Base-by-base conservation (phyloP, 2,329 filamentous ascomycete species). In the Juglanconis oblonga region DNA sequence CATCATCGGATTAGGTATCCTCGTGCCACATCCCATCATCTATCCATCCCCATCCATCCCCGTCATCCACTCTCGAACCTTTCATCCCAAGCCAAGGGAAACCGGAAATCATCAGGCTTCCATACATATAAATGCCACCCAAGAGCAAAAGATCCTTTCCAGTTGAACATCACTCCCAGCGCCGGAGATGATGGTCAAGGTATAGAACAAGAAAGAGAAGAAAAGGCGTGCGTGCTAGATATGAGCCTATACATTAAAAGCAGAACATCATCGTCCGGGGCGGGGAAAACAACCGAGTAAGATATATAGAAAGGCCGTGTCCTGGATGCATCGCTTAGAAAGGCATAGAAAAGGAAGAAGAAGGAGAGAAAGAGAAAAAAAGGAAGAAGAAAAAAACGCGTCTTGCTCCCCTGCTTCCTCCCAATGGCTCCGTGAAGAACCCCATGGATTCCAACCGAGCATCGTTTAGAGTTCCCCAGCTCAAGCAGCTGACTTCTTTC, bases 401-500 rank as follows among this genome's bases (percentile, higher is more conserved):
- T 42, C 24, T 31, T 31, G 33, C 38, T 35, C 31, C 7, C 51
- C 13, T 9, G 4, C 35, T 50, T 8, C 31, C 31, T 33, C 17
- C 31, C 31, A n/a, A n/a, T n/a, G 48, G 11, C 47, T 32, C 13
- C 36, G 36, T 40, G 36, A 32, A 8, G 29, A 45, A 2, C 40
- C n/a, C 31, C n/a, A 11, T 8, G 14, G 17, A 5, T 17, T 6
- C 52, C 13, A 48, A 36, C 13, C 29, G 2, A 9, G 29, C 14
- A 10, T 14, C 6, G 4, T 13, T 33, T 13, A 8, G 42, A 47
- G 10, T 5, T 6, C 11, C 31, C 4, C 31, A 33, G 11, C 32
- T 61, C 50, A 62, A 47, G 54, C 8, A 38, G 57, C 54, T 32
- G 54, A 47, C 36, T 49, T 57, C 36, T 48, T 53, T 29, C n/a